Percentiles rank a stretch among this genome's conserved stretches.
Evolutionary conservation across 331 rosid species (phyloP).

Genomic region (Pyrus hybrid): DNA sequence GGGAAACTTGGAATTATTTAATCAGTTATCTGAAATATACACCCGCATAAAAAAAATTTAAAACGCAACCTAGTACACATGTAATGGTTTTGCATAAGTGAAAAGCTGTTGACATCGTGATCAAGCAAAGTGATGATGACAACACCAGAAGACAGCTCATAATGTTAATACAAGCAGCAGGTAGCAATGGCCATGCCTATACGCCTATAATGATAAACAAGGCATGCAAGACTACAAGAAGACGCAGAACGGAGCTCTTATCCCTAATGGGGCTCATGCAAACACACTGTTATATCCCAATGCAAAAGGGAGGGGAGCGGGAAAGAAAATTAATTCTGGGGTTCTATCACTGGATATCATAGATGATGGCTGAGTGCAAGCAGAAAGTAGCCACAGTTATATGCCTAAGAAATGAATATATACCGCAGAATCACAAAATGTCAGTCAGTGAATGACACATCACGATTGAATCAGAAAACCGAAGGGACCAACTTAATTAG

Average conservation of each 20-base stretch:
- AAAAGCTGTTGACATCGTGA: background rate
- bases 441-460: background rate
- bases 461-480: background rate
- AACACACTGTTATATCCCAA: background rate
- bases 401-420: background rate
- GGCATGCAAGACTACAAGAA: background rate
- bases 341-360: background rate
- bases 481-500: background rate
- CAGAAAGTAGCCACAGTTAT: background rate
- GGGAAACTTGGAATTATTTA: background rate
- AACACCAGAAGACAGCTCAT: background rate
- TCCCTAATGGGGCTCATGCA: background rate
- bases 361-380: background rate
- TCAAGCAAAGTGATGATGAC: background rate
- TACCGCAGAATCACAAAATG: background rate
- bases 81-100: background rate
- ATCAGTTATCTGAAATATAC: background rate
- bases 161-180: background rate
- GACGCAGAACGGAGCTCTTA: background rate
- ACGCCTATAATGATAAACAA: background rate
- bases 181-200: background rate
- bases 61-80: too few species aligned
- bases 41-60: background rate
- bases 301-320: background rate
- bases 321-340: background rate